Evolutionary conservation across 2,329 filamentous ascomycete species (phyloP), one percentile per base, ranked within the genome.

Genomic region (Lasiodiplodia theobromae): DNA sequence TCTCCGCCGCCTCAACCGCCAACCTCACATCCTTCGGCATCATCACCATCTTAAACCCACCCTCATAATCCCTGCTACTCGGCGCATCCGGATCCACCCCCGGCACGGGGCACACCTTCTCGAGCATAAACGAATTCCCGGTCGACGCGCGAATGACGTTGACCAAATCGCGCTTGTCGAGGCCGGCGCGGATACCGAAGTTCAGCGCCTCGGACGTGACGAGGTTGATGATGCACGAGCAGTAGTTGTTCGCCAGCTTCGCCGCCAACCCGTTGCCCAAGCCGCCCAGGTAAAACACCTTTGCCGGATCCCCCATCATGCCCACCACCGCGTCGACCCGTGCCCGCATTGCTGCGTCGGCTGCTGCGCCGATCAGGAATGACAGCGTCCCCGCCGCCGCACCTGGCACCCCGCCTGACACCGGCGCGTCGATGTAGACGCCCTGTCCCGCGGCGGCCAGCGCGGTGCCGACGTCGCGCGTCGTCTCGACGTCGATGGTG

Each of bases 41-140:
- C 76, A 78, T 78, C 69, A 77, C 75, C 58, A 76, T 76, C 69
- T 76, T 77, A 65, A 77, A 77, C 1, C 76, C 76, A 0, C 75
- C 75, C 53, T 70, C 74, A 67, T 78, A 77, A 12, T 75, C 76
- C 49, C 71, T 77, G 14, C 75, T 79, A 23, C 78, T 79, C 10
- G 80, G 78, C 14, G 79, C 79, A 68, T 79, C 79, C 2, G 71
- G 71, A 56, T 77, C 74, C 4, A 80, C 73, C 1, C 80, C 80
- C 1, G 76, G 76, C 8, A 78, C 72, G 3, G 76, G 76, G 71
- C 75, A 73, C 2, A 77, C 76, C 23, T 76, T 75, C 40, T 78
- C 76, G 67, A 75, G 75, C 75, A 77, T 78, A 74, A 75, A 77
- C n/a, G 69, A 72, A 60, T 77, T 75, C 0, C 76, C 76, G 1